These are phyloP conservation scores for Fallopia convolvulus DNA, from an alignment of 148 eudicot species.

Conservation along the genomic window DNA sequence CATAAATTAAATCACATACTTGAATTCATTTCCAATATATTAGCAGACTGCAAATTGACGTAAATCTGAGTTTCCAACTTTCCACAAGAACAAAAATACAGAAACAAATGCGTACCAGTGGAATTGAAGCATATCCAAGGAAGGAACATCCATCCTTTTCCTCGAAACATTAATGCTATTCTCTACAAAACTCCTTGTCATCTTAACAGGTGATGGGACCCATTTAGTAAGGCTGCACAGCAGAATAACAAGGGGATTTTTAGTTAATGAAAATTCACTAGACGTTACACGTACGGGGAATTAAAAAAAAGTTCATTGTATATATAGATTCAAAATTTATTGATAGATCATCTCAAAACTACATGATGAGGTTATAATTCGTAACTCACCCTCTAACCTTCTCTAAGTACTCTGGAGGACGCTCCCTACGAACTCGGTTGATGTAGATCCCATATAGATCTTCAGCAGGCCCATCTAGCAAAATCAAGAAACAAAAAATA, in stretches of 20 bases:
- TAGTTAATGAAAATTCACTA: not conserved
- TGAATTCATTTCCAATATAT: not conserved
- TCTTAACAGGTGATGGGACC: slow-evolving; percentile 97
- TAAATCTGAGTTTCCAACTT: not conserved
- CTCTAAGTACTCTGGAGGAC: slow-evolving; percentile 79
- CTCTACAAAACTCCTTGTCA: slow-evolving; percentile 75
- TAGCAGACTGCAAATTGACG: not conserved
- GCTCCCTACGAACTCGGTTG: slow-evolving; percentile 87
- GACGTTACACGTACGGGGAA: not conserved
- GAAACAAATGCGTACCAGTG: slow-evolving; percentile 52
- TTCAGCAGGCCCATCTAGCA: slow-evolving; percentile 95
- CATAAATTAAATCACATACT: slow-evolving; percentile 1
- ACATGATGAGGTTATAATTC: slow-evolving; percentile 20
- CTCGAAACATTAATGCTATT: slow-evolving; percentile 72
- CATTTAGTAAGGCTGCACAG: slow-evolving; percentile 85
- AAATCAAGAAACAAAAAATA: slow-evolving; percentile 9
- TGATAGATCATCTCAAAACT: not conserved
- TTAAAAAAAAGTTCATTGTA: not conserved
- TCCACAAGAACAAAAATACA: not conserved
- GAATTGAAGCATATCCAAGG: slow-evolving; percentile 97
- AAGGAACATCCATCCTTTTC: slow-evolving; percentile 90
- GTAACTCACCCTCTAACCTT: slow-evolving; percentile 78
- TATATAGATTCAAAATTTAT: not conserved
- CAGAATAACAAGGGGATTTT: not conserved
- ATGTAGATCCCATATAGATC: slow-evolving; percentile 96